Percentiles rank a stretch among this genome's conserved stretches.
Evolutionary conservation across 2,329 filamentous ascomycete genomes (phyloP).

Genomic region (Fonsecaea monophora): DNA sequence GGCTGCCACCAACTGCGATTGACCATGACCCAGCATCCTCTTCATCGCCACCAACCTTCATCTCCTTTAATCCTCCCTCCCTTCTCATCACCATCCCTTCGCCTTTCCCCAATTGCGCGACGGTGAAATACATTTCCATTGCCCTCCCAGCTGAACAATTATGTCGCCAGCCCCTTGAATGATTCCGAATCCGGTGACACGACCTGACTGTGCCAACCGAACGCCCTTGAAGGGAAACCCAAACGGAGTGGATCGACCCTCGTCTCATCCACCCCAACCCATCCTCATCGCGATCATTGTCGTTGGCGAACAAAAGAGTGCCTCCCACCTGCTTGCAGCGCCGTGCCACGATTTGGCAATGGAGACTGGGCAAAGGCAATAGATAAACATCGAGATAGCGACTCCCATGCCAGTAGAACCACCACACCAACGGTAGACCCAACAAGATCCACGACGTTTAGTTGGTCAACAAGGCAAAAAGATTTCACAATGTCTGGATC

Average conservation of each 20-base stretch:
- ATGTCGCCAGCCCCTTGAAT: slow-evolving; percentile 34
- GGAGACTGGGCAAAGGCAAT: slow-evolving; percentile 27
- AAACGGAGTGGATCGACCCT: slow-evolving; percentile 12
- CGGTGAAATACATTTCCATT: slow-evolving; percentile 23
- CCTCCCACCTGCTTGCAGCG: slow-evolving; percentile 4
- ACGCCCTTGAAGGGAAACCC: slow-evolving; percentile 9
- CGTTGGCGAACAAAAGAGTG: slow-evolving; percentile 1
- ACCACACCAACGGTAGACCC: slow-evolving; percentile 15
- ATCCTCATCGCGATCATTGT: slow-evolving; percentile 11
- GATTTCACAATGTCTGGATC: slow-evolving; percentile 36
- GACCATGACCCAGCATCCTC: slow-evolving; percentile 34
- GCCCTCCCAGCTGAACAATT: slow-evolving; percentile 19
- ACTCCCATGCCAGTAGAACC: not conserved
- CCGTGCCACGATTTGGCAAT: slow-evolving; percentile 23
- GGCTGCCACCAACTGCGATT: slow-evolving; percentile 34
- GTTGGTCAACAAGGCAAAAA: slow-evolving; percentile 7
- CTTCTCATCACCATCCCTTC: slow-evolving; percentile 32
- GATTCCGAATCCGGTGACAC: slow-evolving; percentile 32
- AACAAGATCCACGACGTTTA: slow-evolving; percentile 1
- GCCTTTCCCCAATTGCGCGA: slow-evolving; percentile 26
- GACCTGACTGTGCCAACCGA: slow-evolving; percentile 26
- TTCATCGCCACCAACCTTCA: slow-evolving; percentile 31
- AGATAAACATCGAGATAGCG: slow-evolving; percentile 29
- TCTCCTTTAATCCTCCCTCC: slow-evolving; percentile 28
- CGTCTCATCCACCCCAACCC: slow-evolving; percentile 4